Evolutionary conservation across 2,329 filamentous ascomycete genomes (phyloP), one percentile per base, ranked within the genome.

Genomic region (Aspergillus cejpii): DNA sequence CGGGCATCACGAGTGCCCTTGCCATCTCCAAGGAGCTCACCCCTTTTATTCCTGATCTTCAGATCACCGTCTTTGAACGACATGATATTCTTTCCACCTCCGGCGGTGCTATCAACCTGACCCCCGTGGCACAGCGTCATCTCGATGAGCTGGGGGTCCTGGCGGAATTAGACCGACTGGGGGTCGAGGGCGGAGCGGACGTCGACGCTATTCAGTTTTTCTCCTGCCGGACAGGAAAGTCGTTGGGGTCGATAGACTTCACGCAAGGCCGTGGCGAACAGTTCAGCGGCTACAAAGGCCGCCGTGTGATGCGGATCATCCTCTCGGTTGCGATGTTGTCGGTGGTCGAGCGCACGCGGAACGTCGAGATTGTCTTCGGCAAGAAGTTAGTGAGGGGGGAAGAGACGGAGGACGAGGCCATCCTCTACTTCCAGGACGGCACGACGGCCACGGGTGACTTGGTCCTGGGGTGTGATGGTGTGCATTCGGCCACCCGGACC

Each of bases 31-130:
- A 56, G 38, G 63, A 66, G 43, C 52, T 67, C 10, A 49, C 59
- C 2, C 63, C 63, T 0, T 60, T 57, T 21, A 54, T 65, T 12
- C 62, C 64, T 1, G 55, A 61, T 21, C 46, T 67, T 15, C 56
- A 60, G 23, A 69, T 70, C 47, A 65, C 56, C 2, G 47, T 70
- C 17, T 70, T 61, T 44, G 70, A 72, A 49, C 61, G 68, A 17
- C 63, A 68, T 45, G 59, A 66, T 12, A 51, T 68, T 6, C 61
- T 69, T 5, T 67, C 69, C 0, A 72, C 68, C 4, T 65, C 67
- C 10, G 70, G 70, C 6, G 69, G 70, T 7, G 69, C 70, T 3
- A 68, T 73, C 45, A 70, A 70, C 45, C 53, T 73, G 14, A 71
- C 69, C 0, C 69, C 70, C 1, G 69, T 70, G 7, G 70, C 69